Base-by-base conservation (phyloP, 2,329 filamentous ascomycete genomes). In the Ascochyta pisi region DNA sequence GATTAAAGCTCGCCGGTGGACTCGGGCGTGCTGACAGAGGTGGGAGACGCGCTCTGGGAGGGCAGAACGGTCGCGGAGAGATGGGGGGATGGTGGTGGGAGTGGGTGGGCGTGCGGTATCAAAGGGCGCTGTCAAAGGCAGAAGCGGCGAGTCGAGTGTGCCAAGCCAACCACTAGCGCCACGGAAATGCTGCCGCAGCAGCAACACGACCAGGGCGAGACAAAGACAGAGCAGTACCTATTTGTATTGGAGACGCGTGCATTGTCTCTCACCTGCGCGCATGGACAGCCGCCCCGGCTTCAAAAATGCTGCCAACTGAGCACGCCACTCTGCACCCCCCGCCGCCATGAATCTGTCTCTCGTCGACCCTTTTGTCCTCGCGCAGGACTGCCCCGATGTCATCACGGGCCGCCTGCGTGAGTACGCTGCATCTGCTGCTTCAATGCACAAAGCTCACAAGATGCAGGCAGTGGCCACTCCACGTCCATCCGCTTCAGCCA, bases 351-450 rank as follows among this genome's bases (percentile, higher is more conserved):
- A 90, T 81, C 79, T 90, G 63, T 85, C 88, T 48, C 82, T 91
- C 38, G 82, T 88, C 60, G 89, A 91, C 73, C 89, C 88, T 23
- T 89, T 89, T 69, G 83, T 88, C 63, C 82, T 90, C 59, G 87
- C 86, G 24, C 86, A 89, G 77, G 93, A 97, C 79, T 96, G 95
- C 74, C 93, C 94, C 50, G 93, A 97, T 73, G 88, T 90, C 59
- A 89, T 96, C 64, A 93, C 90, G 31, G 91, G 91, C 71, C 93
- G 90, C 54, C 89, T 99, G 62, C 90, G 94, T 84, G 80, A 69
- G 79, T 76, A 50, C 57, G 65, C 54, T 60, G 61, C 54, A 55
- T 61, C 67, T 58, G 57, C 15, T 61, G 31, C 34, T 43, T 6
- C 4, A 10, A 8, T 33, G 31, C 48, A 26, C 41, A 23, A 55